Base-by-base conservation (phyloP, 441 rosid genomes). In the Mallotus japonicus region DNA sequence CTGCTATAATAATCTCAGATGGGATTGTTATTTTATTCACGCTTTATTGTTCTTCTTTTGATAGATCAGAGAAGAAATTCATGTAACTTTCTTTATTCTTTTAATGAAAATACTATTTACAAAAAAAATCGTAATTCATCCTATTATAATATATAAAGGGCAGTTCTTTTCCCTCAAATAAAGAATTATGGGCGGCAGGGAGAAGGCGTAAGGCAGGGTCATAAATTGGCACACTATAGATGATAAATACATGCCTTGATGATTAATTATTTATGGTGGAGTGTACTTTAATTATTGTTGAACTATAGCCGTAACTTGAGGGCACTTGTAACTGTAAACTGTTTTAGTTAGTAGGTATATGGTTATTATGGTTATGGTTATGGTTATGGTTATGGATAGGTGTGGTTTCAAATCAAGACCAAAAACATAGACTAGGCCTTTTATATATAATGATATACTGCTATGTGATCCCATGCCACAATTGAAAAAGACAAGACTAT, bases 401-500 rank as follows among this genome's bases (percentile, higher is more conserved):
- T 5, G 56, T 53, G 56, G 56, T 53, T 15, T 53, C n/a, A 15
- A 53, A 53, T 44, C 10, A 9, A 44, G 47, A 53, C 16, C 6
- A 0, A 53, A 53, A 19, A 53, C 1, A 53, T 16, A 53, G 56
- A 15, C 6, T 15, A 19, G 51, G 66, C 24, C 51, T 28, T 32
- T 58, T 46, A 6, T 37, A 13, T 9, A 28, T 34, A n/a, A 34
- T 34, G 40, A 3, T 34, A 34, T 34, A 34, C 3, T 34, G 40
- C 40, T 34, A 34, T 5, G 3, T 34, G 40, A 24, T 15, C 65
- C 28, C 8, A 22, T 10, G 12, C 13, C 28, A 64, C 59, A 62
- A 51, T 5, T 7, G 10, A 28, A 63, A 69, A 55, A 49, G 67
- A 62, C 70, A 17, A 51, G 68, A 67, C 49, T 53, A 54, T 24